Evolutionary conservation across 192 early-diverging fungal genomes (phyloP), one percentile per base, ranked within the genome.

Genomic region (Haplosporangium gracile): DNA sequence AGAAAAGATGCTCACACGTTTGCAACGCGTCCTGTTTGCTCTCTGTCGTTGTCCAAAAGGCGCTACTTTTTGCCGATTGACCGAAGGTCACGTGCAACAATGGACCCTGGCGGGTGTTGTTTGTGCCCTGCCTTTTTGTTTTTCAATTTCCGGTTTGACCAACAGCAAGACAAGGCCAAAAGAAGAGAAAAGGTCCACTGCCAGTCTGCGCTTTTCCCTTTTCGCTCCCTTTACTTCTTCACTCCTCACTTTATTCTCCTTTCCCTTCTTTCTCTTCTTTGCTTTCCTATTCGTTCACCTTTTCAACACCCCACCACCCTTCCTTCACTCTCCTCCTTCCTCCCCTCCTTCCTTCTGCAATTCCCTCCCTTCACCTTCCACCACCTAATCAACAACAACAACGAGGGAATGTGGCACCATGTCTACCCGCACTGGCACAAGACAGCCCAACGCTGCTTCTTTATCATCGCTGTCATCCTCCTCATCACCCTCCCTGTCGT

Each of bases 341-440:
- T 29, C 26, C 26, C 29, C 57, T 32, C 29, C 6, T 11, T 63
- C 10, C 60, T 9, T 57, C 38, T 24, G 42, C 43, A 11, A 10
- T n/a, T 45, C 45, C 42, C 45, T 73, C 7, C 1, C 42, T 26
- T n/a, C 11, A 40, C 10, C 29, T 49, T 26, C 32, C 49, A 10
- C 11, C 51, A 15, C 38, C 16, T 7, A 74, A 55, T n/a, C 73
- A 55, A 20, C 73, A 42, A 36, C n/a, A 9, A 4, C 32, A 11
- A 34, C 0, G 36, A 26, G 16, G 43, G 32, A 69, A 86, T 86
- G 84, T 68, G 53, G 57, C 72, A 81, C 39, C 84, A 81, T 78
- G 79, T 81, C 47, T 81, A 81, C 65, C 84, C 84, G 0, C 29
- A 51, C 24, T 86, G 84, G 84, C 84, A 86, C 78, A 86, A 81